Conservation (phyloP, 2,329 filamentous ascomycete species). For the Cladosporium phlei region DNA sequence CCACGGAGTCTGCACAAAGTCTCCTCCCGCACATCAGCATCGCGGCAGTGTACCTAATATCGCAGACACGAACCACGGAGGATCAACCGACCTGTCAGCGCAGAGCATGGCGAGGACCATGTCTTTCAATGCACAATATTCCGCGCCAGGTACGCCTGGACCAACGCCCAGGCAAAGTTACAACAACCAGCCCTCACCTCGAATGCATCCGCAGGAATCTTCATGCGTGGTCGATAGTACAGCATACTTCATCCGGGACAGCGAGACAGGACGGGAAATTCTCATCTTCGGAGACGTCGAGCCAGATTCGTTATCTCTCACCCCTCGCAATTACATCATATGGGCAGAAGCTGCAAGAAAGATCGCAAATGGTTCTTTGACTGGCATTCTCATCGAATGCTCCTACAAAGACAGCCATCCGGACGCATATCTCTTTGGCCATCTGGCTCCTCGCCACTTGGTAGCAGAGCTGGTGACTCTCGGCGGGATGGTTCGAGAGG, state of each 20-base stretch:
- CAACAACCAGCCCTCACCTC: conserved; percentile 24
- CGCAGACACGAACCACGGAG: conserved; percentile 26
- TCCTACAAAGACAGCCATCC: conserved; percentile 79
- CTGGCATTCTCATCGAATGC: conserved; percentile 90
- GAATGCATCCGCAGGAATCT: conserved; percentile 22
- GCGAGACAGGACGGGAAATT: conserved; percentile 63
- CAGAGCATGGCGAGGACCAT: conserved; percentile 12
- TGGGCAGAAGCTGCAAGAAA: conserved; percentile 89
- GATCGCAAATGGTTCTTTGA: conserved; percentile 65
- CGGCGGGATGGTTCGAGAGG: conserved; percentile 63
- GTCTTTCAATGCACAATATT: conserved; percentile 26
- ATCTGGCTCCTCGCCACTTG: conserved; percentile 78
- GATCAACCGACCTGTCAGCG: conserved; percentile 1
- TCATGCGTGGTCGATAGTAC: conserved; percentile 78
- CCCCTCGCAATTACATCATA: conserved; percentile 72
- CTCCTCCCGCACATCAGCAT: conserved; percentile 35
- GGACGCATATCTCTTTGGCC: conserved; percentile 77
- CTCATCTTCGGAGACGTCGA: conserved; percentile 96
- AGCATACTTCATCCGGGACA: conserved; percentile 77
- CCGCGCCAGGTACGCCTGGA: conserved; percentile 29
- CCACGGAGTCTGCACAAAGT: conserved; percentile 83
- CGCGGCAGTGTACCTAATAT: conserved; percentile 40
- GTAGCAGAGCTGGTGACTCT: conserved; percentile 71
- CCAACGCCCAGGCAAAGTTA: conserved; percentile 22
- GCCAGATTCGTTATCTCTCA: conserved; percentile 77